Percentiles rank a stretch among this genome's conserved stretches.
Conservation (phyloP, 2,329 filamentous ascomycete species). For the Aspergillus sp. region DNA sequence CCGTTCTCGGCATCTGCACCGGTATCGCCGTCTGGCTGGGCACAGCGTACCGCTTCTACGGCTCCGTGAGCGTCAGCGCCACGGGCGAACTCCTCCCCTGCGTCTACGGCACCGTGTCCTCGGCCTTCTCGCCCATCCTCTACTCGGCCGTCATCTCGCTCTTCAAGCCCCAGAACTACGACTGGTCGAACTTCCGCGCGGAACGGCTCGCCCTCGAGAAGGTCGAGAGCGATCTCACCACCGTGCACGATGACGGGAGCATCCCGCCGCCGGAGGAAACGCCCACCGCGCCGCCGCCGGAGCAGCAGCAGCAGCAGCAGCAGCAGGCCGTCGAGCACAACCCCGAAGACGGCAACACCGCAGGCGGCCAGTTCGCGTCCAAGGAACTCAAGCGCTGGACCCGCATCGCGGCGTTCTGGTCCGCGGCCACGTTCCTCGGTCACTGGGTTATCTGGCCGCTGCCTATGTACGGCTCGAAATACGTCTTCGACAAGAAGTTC, state of each 20-base stretch:
- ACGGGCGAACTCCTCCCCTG: constrained; percentile 46
- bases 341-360: constrained; percentile 5
- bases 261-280: neutral
- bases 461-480: constrained; percentile 47
- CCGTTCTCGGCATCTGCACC: constrained; percentile 43
- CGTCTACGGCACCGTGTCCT: constrained; percentile 47
- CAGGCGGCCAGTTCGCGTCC: constrained; percentile 16
- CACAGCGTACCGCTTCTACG: constrained; percentile 40
- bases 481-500: constrained; percentile 43
- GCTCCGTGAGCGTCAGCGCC: constrained; percentile 41
- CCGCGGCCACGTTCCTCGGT: constrained; percentile 43
- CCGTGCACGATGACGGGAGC: constrained; percentile 4
- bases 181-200: constrained; percentile 33
- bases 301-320: neutral
- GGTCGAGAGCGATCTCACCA: constrained; percentile 17
- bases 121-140: constrained; percentile 45
- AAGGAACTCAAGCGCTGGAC: constrained; percentile 41
- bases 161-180: constrained; percentile 36
- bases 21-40: constrained; percentile 49
- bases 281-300: neutral
- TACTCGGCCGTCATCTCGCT: constrained; percentile 44
- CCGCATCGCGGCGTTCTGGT: constrained; percentile 40
- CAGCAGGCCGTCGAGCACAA: neutral
- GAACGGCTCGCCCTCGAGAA: constrained; percentile 23
- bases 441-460: constrained; percentile 50